phyloP scores from a whole-genome alignment of 345 rosid species.

The Conringia planisiliqua region DNA sequence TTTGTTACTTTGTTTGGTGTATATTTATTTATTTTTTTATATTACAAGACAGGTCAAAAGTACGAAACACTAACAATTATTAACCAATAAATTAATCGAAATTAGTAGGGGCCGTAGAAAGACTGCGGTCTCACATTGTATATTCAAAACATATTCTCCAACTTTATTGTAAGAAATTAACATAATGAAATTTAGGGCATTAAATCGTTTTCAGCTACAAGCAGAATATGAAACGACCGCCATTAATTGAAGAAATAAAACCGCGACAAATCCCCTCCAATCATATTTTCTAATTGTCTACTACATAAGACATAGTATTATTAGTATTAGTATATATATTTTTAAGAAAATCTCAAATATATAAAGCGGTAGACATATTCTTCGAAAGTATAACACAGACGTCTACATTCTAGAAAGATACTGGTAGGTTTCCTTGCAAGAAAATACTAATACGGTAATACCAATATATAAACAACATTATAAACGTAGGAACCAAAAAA shows the following conservation, averaged over 20 bases:
- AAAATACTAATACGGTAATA: background rate
- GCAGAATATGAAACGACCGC: background rate
- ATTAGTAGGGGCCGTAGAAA: conserved; percentile 15
- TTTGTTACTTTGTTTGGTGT: conserved; percentile 22
- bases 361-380: background rate
- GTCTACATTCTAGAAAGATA: background rate
- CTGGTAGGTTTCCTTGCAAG: background rate
- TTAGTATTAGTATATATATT: background rate
- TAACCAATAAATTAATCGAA: background rate
- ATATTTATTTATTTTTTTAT: background rate
- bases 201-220: background rate
- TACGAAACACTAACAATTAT: conserved; percentile 26
- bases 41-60: conserved; percentile 39
- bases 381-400: background rate
- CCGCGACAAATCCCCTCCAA: background rate
- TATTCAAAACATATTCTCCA: conserved; percentile 14
- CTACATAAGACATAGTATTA: background rate
- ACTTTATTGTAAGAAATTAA: conserved; percentile 13
- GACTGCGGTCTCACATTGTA: conserved; percentile 30
- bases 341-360: background rate
- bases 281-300: background rate
- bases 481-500: background rate
- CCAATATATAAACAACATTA: background rate
- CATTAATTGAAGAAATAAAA: background rate
- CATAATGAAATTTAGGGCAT: background rate